A percentile compares a stretch with the other conserved stretches of the same genome.
phyloP scores from a whole-genome alignment of 2,329 filamentous ascomycete genomes.

The Stagonosporopsis rhizophila region DNA sequence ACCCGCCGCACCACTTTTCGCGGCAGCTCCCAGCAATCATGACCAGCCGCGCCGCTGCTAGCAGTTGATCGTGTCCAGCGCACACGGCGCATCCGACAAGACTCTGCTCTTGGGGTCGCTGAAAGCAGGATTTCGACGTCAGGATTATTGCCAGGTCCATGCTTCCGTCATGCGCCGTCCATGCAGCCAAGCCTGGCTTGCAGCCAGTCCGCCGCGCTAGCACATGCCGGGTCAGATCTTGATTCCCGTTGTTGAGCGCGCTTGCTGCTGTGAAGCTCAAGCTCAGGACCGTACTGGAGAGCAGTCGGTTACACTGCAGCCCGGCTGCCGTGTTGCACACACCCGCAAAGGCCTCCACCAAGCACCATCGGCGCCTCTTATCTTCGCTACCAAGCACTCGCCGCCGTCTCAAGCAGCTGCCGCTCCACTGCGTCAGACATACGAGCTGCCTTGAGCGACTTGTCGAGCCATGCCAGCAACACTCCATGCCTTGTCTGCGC shows the following conservation, averaged over 20 bases:
- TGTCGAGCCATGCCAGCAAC: conserved; percentile 72
- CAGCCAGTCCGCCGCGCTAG: conserved; percentile 15
- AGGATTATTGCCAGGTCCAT: conserved; percentile 7
- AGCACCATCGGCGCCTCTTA: conserved; percentile 11
- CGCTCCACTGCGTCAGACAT: conserved; percentile 39
- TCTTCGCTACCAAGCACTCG: conserved; percentile 22
- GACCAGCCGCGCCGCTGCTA: background rate
- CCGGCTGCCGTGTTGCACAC: conserved; percentile 7
- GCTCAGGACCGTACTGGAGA: background rate
- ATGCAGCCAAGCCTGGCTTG: conserved; percentile 24
- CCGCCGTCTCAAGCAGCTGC: conserved; percentile 37
- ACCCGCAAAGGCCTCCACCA: background rate
- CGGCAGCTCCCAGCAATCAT: conserved; percentile 15
- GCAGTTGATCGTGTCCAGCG: conserved; percentile 4
- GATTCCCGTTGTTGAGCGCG: conserved; percentile 14
- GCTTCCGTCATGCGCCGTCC: conserved; percentile 19
- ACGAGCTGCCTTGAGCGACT: conserved; percentile 40
- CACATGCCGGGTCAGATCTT: conserved; percentile 16
- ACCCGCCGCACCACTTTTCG: conserved; percentile 14
- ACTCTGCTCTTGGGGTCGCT: background rate
- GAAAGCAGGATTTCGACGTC: conserved; percentile 24
- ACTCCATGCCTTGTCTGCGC: conserved; percentile 74
- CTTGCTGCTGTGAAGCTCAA: conserved; percentile 9
- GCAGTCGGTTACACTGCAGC: conserved; percentile 12
- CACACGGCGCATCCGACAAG: background rate